A percentile compares a stretch with the other conserved stretches of the same genome.
These are phyloP conservation scores for Epichloe brachyelytri DNA, from an alignment of 2,329 filamentous ascomycete species.

Conservation along the genomic window DNA sequence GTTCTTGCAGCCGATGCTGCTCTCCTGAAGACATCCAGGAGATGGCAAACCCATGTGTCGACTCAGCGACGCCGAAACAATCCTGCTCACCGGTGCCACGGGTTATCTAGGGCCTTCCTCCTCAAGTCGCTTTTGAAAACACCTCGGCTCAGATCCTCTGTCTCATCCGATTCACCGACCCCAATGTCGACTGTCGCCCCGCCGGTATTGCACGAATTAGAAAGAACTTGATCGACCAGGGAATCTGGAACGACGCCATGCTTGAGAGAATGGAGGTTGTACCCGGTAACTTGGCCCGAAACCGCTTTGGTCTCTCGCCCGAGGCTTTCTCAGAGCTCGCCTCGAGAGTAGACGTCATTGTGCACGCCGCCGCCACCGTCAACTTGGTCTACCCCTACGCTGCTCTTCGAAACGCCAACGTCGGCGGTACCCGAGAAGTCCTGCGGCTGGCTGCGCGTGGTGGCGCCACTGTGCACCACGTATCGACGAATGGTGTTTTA, in stretches of 20 bases:
- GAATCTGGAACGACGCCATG: conserved; percentile 64
- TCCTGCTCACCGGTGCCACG: conserved; percentile 63
- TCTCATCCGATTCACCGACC: conserved; percentile 59
- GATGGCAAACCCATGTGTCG: conserved; percentile 39
- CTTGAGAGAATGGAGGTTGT: conserved; percentile 68
- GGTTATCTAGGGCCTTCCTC: conserved; percentile 64
- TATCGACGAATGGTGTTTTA: conserved; percentile 70
- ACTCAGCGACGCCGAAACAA: conserved; percentile 51
- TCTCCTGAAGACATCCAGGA: conserved; percentile 58
- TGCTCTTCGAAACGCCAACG: conserved; percentile 59
- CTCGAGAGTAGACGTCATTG: conserved; percentile 54
- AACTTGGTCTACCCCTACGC: conserved; percentile 75
- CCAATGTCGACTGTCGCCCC: conserved; percentile 48
- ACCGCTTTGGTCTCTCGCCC: conserved; percentile 53
- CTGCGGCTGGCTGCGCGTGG: conserved; percentile 54
- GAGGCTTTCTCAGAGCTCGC: conserved; percentile 54
- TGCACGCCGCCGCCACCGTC: conserved; percentile 67
- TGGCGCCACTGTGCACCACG: conserved; percentile 62
- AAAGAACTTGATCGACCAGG: conserved; percentile 64
- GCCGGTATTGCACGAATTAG: conserved; percentile 61
- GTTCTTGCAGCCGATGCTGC: conserved; percentile 53
- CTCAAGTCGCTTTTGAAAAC: conserved; percentile 52
- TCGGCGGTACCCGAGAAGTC: conserved; percentile 66
- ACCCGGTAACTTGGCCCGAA: conserved; percentile 58
- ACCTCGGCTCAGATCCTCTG: conserved; percentile 60